A percentile compares a stretch with the other conserved stretches of the same genome.
phyloP scores from a whole-genome alignment of 2,329 filamentous ascomycete species.

The Zasmidium citrigriseum region DNA sequence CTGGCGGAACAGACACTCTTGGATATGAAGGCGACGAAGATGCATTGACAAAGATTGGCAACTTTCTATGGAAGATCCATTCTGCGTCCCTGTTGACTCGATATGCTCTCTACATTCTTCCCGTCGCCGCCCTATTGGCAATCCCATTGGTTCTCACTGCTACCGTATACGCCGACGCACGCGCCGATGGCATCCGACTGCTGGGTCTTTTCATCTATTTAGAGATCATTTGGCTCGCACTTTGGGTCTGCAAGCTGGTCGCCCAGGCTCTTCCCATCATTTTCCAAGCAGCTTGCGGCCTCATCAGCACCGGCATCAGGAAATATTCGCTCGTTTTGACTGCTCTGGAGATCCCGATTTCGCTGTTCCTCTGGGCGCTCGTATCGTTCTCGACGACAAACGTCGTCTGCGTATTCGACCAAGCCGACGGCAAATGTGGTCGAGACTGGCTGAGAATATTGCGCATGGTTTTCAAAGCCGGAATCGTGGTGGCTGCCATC shows the following conservation, averaged over 20 bases:
- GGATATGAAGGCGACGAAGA: slow-evolving; percentile 48
- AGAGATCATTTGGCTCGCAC: slow-evolving; percentile 65
- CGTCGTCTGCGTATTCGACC: slow-evolving; percentile 23
- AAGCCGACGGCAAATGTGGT: slow-evolving; percentile 24
- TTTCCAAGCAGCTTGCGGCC: slow-evolving; percentile 70
- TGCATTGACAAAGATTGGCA: slow-evolving; percentile 64
- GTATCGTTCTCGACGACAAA: slow-evolving; percentile 64
- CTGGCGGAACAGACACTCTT: slow-evolving; percentile 1
- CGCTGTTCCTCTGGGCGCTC: slow-evolving; percentile 68
- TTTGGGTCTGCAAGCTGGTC: slow-evolving; percentile 67
- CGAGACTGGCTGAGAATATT: slow-evolving; percentile 50
- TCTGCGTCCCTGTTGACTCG: slow-evolving; percentile 64
- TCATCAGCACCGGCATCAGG: slow-evolving; percentile 67
- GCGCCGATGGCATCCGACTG: slow-evolving; percentile 44
- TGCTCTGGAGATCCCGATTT: slow-evolving; percentile 65
- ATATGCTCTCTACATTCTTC: slow-evolving; percentile 68
- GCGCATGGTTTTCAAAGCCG: slow-evolving; percentile 60
- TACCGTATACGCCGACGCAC: slow-evolving; percentile 26
- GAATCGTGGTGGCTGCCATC: slow-evolving; percentile 64
- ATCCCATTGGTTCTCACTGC: slow-evolving; percentile 58
- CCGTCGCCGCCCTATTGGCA: slow-evolving; percentile 64
- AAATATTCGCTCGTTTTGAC: slow-evolving; percentile 68
- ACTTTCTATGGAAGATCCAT: slow-evolving; percentile 64
- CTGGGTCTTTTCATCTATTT: slow-evolving; percentile 69
- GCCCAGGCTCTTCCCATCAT: slow-evolving; percentile 61